A percentile compares a stretch with the other conserved stretches of the same genome.
Evolutionary conservation across 1,284 basidiomycete species (phyloP).

Genomic region (Irpex lacteus): DNA sequence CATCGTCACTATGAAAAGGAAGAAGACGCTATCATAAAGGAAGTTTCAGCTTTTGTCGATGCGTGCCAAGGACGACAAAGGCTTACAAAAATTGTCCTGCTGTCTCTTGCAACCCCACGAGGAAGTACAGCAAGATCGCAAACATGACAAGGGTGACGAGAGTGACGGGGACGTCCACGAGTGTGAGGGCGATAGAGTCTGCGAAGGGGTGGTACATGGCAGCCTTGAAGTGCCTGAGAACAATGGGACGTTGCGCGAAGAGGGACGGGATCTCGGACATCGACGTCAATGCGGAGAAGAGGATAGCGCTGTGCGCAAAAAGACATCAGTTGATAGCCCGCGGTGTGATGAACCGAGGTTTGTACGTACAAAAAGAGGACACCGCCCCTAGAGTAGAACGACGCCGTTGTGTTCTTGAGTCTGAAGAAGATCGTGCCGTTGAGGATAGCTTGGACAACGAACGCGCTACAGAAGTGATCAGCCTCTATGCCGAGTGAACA

Average conservation of each 20-base stretch:
- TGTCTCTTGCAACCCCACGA: constrained; percentile 53
- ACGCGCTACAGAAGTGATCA: not conserved
- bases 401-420: constrained; percentile 56
- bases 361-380: constrained; percentile 61
- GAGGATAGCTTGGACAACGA: constrained; percentile 18
- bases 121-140: constrained; percentile 61
- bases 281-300: constrained; percentile 51
- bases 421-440: constrained; percentile 72
- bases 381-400: constrained; percentile 82
- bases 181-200: constrained; percentile 63
- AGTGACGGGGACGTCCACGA: constrained; percentile 71
- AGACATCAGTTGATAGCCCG: not conserved
- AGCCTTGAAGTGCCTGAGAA: constrained; percentile 55
- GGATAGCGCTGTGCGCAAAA: constrained; percentile 37
- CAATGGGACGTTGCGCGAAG: constrained; percentile 71
- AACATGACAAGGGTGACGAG: constrained; percentile 52
- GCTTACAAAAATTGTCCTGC: constrained; percentile 59
- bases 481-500: not conserved
- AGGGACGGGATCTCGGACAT: constrained; percentile 76
- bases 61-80: not conserved
- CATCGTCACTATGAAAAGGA: constrained; percentile 47
- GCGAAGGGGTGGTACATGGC: constrained; percentile 68
- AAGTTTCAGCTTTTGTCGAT: not conserved
- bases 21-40: constrained; percentile 41
- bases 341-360: not conserved